phyloP scores from a whole-genome alignment of 768 basidiomycete species.

The Lentinula boryana region DNA sequence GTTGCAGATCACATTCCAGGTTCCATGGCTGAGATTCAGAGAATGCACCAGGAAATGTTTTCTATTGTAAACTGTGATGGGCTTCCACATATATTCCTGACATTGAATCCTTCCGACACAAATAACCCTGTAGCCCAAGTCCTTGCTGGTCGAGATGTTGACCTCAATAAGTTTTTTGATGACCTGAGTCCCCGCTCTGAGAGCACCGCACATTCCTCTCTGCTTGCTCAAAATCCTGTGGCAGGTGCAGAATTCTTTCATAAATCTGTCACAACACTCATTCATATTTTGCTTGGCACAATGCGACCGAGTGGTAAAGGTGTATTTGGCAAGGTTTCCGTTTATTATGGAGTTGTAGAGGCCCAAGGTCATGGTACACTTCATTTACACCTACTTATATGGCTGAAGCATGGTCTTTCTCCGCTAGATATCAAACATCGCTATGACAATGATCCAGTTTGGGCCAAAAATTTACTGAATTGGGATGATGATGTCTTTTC shows the following conservation, averaged over 20 bases:
- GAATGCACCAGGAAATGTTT: slow-evolving; percentile 12
- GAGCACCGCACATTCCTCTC: background rate
- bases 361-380: background rate
- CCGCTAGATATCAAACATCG: background rate
- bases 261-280: background rate
- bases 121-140: slow-evolving; percentile 15
- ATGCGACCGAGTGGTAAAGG: background rate
- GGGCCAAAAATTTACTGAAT: too few relatives aligned
- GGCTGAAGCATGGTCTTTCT: background rate
- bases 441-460: too few relatives aligned
- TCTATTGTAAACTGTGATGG: slow-evolving; percentile 10
- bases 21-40: slow-evolving; percentile 10
- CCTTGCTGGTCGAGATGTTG: slow-evolving; percentile 12
- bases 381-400: background rate
- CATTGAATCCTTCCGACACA: slow-evolving; percentile 14
- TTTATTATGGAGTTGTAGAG: background rate
- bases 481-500: too few relatives aligned
- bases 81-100: slow-evolving; percentile 12
- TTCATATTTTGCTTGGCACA: background rate
- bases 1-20: slow-evolving; percentile 12
- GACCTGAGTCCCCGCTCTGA: background rate
- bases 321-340: background rate
- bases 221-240: background rate
- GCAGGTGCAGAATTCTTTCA: background rate
- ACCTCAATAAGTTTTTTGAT: slow-evolving; percentile 14